Evolutionary conservation across 2,329 filamentous ascomycete genomes (phyloP).

Genomic region (Hypocrella siamensis): DNA sequence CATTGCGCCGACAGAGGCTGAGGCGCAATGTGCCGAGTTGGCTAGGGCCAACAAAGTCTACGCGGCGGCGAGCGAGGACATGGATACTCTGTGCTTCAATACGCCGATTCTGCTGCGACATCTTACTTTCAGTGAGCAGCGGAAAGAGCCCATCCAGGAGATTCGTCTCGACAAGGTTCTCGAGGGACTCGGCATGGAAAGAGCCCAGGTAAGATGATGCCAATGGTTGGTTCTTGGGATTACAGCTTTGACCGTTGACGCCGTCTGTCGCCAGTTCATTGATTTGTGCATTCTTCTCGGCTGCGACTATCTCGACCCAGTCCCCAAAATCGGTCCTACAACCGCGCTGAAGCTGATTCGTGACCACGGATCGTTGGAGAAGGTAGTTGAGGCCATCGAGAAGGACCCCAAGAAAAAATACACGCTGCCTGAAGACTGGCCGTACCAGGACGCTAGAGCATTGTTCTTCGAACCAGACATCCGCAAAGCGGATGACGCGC

Average conservation of each 20-base stretch:
- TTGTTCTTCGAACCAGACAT: constrained; percentile 91
- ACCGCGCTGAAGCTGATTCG: constrained; percentile 90
- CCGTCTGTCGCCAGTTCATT: constrained; percentile 51
- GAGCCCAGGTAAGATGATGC: constrained; percentile 53
- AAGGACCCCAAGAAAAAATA: constrained; percentile 67
- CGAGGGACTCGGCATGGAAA: constrained; percentile 76
- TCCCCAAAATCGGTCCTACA: constrained; percentile 83
- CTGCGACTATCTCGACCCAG: constrained; percentile 93
- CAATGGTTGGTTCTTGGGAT: not conserved
- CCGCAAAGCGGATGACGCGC: constrained; percentile 61
- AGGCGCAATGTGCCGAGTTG: constrained; percentile 87
- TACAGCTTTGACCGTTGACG: not conserved
- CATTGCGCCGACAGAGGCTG: constrained; percentile 88
- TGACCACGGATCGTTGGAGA: constrained; percentile 77
- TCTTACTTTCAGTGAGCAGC: constrained; percentile 90
- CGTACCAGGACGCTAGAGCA: constrained; percentile 77
- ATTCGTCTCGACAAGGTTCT: constrained; percentile 79
- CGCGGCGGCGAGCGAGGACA: constrained; percentile 91
- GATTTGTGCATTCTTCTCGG: constrained; percentile 95
- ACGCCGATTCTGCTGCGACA: constrained; percentile 81
- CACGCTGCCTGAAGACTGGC: constrained; percentile 89
- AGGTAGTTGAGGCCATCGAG: constrained; percentile 67
- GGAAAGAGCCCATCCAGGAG: constrained; percentile 95
- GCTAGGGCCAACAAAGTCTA: constrained; percentile 90
- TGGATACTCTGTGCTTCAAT: constrained; percentile 96